Evolutionary conservation across 164 flowering plant species (phyloP), one percentile per base, ranked within the genome.

Genomic region (Annona squamosa): DNA sequence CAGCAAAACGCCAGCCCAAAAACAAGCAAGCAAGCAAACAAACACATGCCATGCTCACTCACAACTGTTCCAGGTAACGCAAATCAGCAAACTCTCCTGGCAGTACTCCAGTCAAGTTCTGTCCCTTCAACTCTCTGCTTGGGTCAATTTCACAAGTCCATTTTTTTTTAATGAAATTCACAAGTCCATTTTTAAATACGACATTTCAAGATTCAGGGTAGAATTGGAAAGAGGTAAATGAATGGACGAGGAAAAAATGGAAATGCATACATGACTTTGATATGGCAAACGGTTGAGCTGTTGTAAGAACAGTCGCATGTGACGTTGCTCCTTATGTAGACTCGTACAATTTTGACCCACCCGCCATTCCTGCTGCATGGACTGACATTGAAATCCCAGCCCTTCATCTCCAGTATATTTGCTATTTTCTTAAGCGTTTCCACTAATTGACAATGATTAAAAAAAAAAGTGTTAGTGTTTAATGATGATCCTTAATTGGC

Each of bases 41-140:
- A 26, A 26, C 37, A 26, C 37, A 26, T 26, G 37, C 37, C 37
- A 26, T 52, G 13, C 59, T 44, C 41, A 79, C 97, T 88, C 82
- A 94, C 98, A 94, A 18, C 73, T 79, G 83, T 68, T 19, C 61
- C 69, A 94, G 85, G 67, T 65, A 56, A 61, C 84, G 76, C 65
- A 92, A 91, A 70, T 85, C 80, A 17, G 78, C 86, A 66, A 94
- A 87, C 72, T 92, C 97, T 12, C 45, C 78, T 3, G 97, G 93
- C 42, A 92, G 13, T 19, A 41, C 66, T 75, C 97, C 97, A 46
- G 84, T 75, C 67, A 92, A 75, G 78, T 85, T 87, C 7, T 85
- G 77, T 67, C 84, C 80, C 81, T 86, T 89, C 71, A 92, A 79
- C 80, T 44, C 67, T 52, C 98, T 94, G 37, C 37, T 88, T 41